Percentiles rank a stretch among this genome's conserved stretches.
Conservation (phyloP, 768 basidiomycete species). For the Sarcodon aspratus region DNA sequence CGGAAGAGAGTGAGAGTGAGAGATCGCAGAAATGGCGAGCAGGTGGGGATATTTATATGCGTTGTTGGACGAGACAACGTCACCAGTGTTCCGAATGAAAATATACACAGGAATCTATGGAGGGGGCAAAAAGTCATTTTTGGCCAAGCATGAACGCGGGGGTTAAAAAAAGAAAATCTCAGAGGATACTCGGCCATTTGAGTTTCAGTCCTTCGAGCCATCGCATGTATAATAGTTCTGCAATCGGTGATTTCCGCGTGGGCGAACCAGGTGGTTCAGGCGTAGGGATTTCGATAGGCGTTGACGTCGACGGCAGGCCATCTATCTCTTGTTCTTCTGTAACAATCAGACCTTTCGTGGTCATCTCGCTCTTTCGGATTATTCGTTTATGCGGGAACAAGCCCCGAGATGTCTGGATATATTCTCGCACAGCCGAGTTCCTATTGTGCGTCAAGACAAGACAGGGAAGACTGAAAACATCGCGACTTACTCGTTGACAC, state of each 20-base stretch:
- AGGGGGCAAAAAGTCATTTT: background rate
- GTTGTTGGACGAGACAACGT: too few relatives aligned
- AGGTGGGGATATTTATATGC: too few relatives aligned
- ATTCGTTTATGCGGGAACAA: constrained; percentile 78
- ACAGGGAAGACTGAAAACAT: constrained; percentile 4
- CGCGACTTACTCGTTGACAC: constrained; percentile 74
- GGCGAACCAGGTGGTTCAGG: constrained; percentile 26
- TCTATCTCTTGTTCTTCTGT: constrained; percentile 72
- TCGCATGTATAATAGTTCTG: constrained; percentile 92
- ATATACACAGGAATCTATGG: background rate
- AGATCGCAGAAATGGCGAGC: too few relatives aligned
- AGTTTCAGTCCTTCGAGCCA: constrained; percentile 90
- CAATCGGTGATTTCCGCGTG: constrained; percentile 74
- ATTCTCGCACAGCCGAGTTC: constrained; percentile 65
- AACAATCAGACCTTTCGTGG: constrained; percentile 70
- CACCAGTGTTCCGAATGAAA: too few relatives aligned
- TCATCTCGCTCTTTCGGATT: constrained; percentile 77
- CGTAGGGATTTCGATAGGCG: constrained; percentile 16
- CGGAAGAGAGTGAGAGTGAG: too few relatives aligned
- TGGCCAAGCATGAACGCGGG: background rate
- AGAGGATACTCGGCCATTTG: constrained; percentile 75
- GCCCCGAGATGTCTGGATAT: constrained; percentile 70
- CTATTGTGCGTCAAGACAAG: constrained; percentile 24
- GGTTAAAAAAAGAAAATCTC: constrained; percentile 1
- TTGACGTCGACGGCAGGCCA: constrained; percentile 31